phyloP scores from a whole-genome alignment of 208 protist genomes.

The Crithidia thermophila region DNA sequence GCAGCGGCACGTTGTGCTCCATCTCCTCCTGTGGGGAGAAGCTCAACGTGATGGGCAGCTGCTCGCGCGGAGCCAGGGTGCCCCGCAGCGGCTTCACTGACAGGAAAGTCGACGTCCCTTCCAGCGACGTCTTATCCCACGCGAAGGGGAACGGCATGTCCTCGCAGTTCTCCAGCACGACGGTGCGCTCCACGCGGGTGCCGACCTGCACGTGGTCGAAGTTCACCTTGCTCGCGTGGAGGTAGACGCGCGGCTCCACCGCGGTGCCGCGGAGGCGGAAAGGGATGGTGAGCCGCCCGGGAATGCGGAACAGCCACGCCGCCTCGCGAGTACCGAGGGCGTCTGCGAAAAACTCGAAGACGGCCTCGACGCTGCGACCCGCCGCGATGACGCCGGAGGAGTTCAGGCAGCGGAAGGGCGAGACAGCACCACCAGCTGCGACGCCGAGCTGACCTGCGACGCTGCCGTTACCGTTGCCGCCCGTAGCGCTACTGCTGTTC shows the following conservation, averaged over 20 bases:
- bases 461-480: not conserved
- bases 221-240: constrained; percentile 89
- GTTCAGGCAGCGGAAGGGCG: constrained; percentile 93
- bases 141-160: constrained; percentile 92
- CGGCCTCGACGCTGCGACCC: constrained; percentile 95
- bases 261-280: constrained; percentile 95
- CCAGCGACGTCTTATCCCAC: constrained; percentile 81
- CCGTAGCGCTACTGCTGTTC: not conserved
- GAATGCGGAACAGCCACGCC: constrained; percentile 93
- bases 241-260: constrained; percentile 92
- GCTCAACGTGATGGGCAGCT: constrained; percentile 71
- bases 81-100: constrained; percentile 82
- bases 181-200: constrained; percentile 57
- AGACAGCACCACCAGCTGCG: constrained; percentile 24
- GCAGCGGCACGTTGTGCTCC: constrained; percentile 93
- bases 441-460: not conserved
- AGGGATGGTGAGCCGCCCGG: constrained; percentile 79
- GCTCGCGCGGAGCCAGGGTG: constrained; percentile 71
- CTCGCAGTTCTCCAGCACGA: constrained; percentile 95
- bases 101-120: constrained; percentile 56
- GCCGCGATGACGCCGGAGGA: constrained; percentile 68
- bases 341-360: constrained; percentile 95
- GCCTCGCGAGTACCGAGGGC: constrained; percentile 84
- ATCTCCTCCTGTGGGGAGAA: constrained; percentile 93
- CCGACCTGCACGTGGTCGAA: constrained; percentile 94